Evolutionary conservation across 345 rosid genomes (phyloP), one percentile per base, ranked within the genome.

Genomic region (Eucalyptus regnans): DNA sequence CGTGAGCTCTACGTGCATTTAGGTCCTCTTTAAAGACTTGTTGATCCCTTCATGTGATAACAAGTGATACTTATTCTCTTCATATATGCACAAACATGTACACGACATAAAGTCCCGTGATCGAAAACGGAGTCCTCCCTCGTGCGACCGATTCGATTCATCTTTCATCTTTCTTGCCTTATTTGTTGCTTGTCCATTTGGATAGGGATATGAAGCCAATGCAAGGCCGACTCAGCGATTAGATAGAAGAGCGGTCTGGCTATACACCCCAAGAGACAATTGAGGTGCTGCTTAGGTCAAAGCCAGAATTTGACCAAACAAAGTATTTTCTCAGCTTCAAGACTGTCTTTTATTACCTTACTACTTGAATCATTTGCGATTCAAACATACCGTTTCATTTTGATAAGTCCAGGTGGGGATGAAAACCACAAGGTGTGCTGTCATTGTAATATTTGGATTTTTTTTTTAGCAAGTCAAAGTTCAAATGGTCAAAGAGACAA

Each of bases 201-300:
- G 51, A 12, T 90, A 96, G 99, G 96, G 96, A 62, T 94, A 86
- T 90, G 93, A 93, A 90, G 76, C 86, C 87, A 94, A 96, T 91
- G 93, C 99, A 83, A 97, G 98, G 89, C 98, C 98, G 5, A 87
- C 87, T 79, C 98, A 95, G 86, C 81, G 86, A 51, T n/a, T 86
- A 64, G 49, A 93, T 58, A 93, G 92, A 87, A 95, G 97, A 91
- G 7, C 93, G 13, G 50, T 94, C 87, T 91, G 87, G 89, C 50
- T 90, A 15, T 94, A 94, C 81, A 86, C 87, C 56, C 95, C 95
- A 37, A 37, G 14, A 37, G 23, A 9, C 48, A 3, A 76, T 6
- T 27, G 48, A 37, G 83, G 48, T 9, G 27, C 83, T 37, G 48
- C 27, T 76, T 37, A 76, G 46, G 48, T 76, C 83, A 37, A 43